These are phyloP conservation scores for Aspergillus sp. DNA, from an alignment of 2,329 filamentous ascomycete genomes.

Conservation along the genomic window DNA sequence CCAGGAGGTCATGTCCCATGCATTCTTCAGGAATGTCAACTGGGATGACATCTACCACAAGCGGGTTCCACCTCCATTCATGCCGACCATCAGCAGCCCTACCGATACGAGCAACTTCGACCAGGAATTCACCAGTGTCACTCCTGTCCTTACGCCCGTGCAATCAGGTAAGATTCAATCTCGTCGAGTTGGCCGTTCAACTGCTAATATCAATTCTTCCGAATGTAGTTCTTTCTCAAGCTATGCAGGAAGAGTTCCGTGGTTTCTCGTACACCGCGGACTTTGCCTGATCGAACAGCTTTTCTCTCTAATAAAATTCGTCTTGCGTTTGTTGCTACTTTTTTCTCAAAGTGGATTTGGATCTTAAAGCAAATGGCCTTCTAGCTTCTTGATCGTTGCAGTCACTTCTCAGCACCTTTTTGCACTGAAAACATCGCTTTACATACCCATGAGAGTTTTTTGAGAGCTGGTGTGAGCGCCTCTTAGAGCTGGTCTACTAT, in stretches of 20 bases:
- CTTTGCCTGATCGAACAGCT: slow-evolving; percentile 58
- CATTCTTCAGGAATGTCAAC: slow-evolving; percentile 95
- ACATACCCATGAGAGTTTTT: slow-evolving; percentile 25
- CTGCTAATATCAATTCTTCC: slow-evolving; percentile 11
- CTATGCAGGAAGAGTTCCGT: slow-evolving; percentile 99
- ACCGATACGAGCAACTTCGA: slow-evolving; percentile 99
- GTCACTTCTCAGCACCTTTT: slow-evolving; percentile 13
- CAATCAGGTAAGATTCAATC: slow-evolving; percentile 71
- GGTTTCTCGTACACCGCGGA: slow-evolving; percentile 97
- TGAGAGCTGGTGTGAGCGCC: slow-evolving; percentile 14
- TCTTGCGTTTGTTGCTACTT: slow-evolving; percentile 6
- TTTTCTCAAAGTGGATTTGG: slow-evolving; percentile 10
- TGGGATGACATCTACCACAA: slow-evolving; percentile 99
- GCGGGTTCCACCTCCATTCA: slow-evolving; percentile 80
- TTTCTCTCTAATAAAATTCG: background rate
- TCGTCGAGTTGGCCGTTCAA: background rate
- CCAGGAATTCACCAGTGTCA: slow-evolving; percentile 96
- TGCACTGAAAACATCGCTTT: slow-evolving; percentile 16
- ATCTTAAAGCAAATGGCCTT: slow-evolving; percentile 5
- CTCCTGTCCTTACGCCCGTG: slow-evolving; percentile 91
- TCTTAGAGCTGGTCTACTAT: background rate
- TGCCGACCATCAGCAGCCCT: slow-evolving; percentile 81
- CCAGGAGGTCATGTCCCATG: slow-evolving; percentile 97
- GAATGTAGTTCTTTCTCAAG: slow-evolving; percentile 78
- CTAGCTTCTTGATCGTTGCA: slow-evolving; percentile 14